Base-by-base conservation (phyloP, 257 asterid species). In the Datura wrightii region DNA sequence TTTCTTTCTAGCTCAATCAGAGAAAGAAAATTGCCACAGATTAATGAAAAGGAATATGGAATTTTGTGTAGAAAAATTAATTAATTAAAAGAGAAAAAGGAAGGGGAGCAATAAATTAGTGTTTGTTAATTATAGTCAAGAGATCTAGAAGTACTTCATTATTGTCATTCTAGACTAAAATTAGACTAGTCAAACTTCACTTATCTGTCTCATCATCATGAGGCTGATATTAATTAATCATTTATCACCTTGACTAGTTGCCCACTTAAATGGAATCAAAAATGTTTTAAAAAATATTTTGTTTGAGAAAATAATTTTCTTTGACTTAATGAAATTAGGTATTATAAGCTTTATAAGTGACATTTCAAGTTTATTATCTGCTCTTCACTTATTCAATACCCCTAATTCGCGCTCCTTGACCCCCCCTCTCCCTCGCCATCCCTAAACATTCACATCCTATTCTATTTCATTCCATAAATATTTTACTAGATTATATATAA, bases 101-200 rank as follows among this genome's bases (percentile, higher is more conserved):
- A 72, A 74, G 24, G 24, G 81, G 8, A 24, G 42, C 16, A 48
- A 34, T 5, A 34, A 62, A 42, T 13, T 10, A 50, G 13, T 78
- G 24, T 31, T 78, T 31, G 46, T 52, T 76, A 6, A 76, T 67
- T 69, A 24, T 24, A 69, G 52, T 13, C 2, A 24, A 76, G 24
- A 76, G 62, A 76, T 76, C 24, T 76, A 76, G 31, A 78, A 78
- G 63, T 13, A 76, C 6, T 36, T 67, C 2, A 67, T 67, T 15
- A 15, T 69, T 39, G 31, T 7, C 52, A 69, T 69, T 69, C 34
- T 39, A 67, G 50, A 69, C 24, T 69, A 39, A 3, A 2, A 16
- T 52, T 74, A 74, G 82, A 78, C 63, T 78, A 78, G 82, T 78
- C 82, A 78, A 52, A 78, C 82, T 14, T 78, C 31, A 31, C 63